These are phyloP conservation scores for Nectriaceae sp. DNA, from an alignment of 2,329 filamentous ascomycete genomes.

Conservation along the genomic window DNA sequence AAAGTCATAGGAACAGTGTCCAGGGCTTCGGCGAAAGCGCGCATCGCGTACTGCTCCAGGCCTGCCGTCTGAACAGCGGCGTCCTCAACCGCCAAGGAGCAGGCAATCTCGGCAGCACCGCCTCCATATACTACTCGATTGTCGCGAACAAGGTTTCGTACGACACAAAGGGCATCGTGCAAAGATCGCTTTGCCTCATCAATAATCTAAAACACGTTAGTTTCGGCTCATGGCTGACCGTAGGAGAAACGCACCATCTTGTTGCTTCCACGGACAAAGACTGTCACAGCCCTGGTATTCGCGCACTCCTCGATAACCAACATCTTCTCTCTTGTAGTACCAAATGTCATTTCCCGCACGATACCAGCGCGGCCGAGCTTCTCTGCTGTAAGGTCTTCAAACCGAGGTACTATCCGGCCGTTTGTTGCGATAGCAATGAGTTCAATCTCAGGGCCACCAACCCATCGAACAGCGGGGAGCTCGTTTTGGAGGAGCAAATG, in stretches of 20 bases:
- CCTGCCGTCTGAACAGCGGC: slow-evolving; percentile 92
- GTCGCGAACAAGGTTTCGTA: slow-evolving; percentile 92
- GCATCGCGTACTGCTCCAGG: slow-evolving; percentile 99
- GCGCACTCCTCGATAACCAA: slow-evolving; percentile 98
- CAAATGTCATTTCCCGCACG: slow-evolving; percentile 93
- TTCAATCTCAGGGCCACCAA: slow-evolving; percentile 97
- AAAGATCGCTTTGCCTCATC: slow-evolving; percentile 97
- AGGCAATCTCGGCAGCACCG: slow-evolving; percentile 95
- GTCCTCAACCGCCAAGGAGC: slow-evolving; percentile 93
- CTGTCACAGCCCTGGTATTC: slow-evolving; percentile 93
- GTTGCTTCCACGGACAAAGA: slow-evolving; percentile 96
- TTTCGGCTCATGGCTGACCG: neutral
- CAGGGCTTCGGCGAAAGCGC: slow-evolving; percentile 92
- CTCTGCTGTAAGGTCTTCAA: slow-evolving; percentile 87
- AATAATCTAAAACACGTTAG: slow-evolving; percentile 70
- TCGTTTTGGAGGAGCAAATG: slow-evolving; percentile 95
- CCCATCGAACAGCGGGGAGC: slow-evolving; percentile 95
- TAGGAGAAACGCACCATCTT: slow-evolving; percentile 76
- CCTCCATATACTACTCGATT: slow-evolving; percentile 98
- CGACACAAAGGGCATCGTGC: slow-evolving; percentile 96
- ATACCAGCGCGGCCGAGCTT: slow-evolving; percentile 90
- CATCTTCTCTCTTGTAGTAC: slow-evolving; percentile 99
- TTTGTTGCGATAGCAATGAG: slow-evolving; percentile 98
- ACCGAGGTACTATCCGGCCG: slow-evolving; percentile 93
- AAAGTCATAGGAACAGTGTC: slow-evolving; percentile 94